A percentile compares a stretch with the other conserved stretches of the same genome.
These are phyloP conservation scores for Microstegium vimineum DNA, from an alignment of 176 grass and related monocot genomes.

Conservation along the genomic window DNA sequence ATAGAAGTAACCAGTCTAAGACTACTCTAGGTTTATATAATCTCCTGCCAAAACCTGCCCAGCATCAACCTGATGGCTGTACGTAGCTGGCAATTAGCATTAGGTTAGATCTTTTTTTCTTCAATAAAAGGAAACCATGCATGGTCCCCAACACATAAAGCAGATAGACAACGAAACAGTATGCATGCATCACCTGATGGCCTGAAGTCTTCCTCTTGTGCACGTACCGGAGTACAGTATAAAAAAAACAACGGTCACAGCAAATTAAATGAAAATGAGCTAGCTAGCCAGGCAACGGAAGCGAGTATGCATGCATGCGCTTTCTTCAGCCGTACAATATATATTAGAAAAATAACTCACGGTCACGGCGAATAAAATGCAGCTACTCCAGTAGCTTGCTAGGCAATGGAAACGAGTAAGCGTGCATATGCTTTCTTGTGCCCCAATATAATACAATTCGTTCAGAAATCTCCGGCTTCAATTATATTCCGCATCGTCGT, in stretches of 20 bases:
- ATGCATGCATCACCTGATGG: no score
- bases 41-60: not conserved
- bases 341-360: not conserved
- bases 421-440: not conserved
- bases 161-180: not conserved
- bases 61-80: not conserved
- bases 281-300: not conserved
- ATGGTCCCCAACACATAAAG: not conserved
- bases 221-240: no score
- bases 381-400: no score
- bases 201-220: no score
- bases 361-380: not conserved
- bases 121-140: no score
- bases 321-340: not conserved
- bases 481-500: no score
- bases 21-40: not conserved
- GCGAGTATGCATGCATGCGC: not conserved
- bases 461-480: slow-evolving; percentile 10
- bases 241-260: not conserved
- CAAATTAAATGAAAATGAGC: not conserved
- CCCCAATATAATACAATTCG: not conserved
- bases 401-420: not conserved
- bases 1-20: not conserved
- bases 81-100: not conserved
- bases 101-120: not conserved